Evolutionary conservation across 2,329 filamentous ascomycete species (phyloP), one percentile per base, ranked within the genome.

Genomic region (Thielaviopsis musarum): DNA sequence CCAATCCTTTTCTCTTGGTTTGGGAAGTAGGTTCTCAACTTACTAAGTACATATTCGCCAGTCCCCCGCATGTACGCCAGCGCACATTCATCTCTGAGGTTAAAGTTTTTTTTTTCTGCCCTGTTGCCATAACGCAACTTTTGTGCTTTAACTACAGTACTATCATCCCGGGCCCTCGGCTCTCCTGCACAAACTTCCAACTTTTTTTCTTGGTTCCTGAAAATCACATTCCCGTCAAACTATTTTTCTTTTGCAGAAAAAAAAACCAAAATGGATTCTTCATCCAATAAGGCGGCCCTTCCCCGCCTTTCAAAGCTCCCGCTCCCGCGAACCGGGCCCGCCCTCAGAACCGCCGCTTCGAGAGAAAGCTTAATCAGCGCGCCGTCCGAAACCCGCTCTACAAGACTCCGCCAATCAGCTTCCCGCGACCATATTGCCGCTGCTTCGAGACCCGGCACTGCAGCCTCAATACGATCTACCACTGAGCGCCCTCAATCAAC

Each of bases 231-330:
- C 21, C 21, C 30, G 15, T 26, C n/a, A 19, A 54, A 15, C 13
- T 54, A 19, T 15, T 54, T 15, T 54, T 34, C 13, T 53, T 19
- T 28, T 54, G 17, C 13, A 22, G 17, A 28, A 21, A 54, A 54
- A 54, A 52, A 52, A 52, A n/a, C 6, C 13, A 15, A 54, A 21
- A 54, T 34, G 24, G 52, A 54, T 34, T 54, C 52, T n/a, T 54
- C 56, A 51, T 45, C 58, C 12, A 30, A 54, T 12, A 62, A 61
- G 48, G 56, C 58, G 28, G 59, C 57, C 3, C 60, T 62, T 28
- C 61, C 61, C 49, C 61, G 61, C 17, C 53, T 61, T 45, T 62
- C 61, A 24, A 62, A 61, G 48, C 61, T 62, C 52, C 61, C 61
- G 10, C 55, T 62, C 2, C 58, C 61, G 22, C 59, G 56, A 26